These are phyloP conservation scores for Pichia sp. DNA, from an alignment of 1,139 yeast genomes.

Conservation along the genomic window DNA sequence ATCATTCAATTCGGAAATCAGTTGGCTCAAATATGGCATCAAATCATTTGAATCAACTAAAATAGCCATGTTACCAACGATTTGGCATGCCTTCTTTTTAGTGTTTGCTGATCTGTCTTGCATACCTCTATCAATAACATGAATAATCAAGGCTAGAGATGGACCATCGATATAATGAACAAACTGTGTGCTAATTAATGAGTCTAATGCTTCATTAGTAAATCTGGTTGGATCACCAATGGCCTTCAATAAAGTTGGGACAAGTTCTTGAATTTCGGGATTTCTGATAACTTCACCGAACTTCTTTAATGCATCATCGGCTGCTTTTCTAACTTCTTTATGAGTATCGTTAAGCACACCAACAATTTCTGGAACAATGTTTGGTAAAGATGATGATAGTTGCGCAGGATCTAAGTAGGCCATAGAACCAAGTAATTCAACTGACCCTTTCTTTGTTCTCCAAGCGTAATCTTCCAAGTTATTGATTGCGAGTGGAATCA, in stretches of 20 bases:
- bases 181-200: conserved; percentile 82
- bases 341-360: conserved; percentile 93
- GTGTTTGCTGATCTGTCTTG: conserved; percentile 86
- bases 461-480: conserved; percentile 86
- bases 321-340: conserved; percentile 93
- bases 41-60: conserved; percentile 84
- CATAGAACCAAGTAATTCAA: conserved; percentile 93
- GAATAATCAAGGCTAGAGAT: conserved; percentile 87
- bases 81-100: conserved; percentile 92
- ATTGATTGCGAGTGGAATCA: conserved; percentile 84
- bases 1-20: conserved; percentile 75
- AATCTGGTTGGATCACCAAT: conserved; percentile 91
- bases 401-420: conserved; percentile 95
- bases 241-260: conserved; percentile 84
- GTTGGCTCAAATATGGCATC: conserved; percentile 67
- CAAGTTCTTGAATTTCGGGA: conserved; percentile 89
- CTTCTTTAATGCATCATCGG: conserved; percentile 77
- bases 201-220: conserved; percentile 84
- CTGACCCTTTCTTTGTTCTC: conserved; percentile 97
- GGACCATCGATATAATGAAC: conserved; percentile 98
- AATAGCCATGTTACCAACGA: conserved; percentile 97
- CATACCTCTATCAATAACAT: conserved; percentile 93
- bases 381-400: conserved; percentile 78
- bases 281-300: conserved; percentile 97
- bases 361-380: conserved; percentile 92